Evolutionary conservation across 164 flowering plant species (phyloP), one percentile per base, ranked within the genome.

Genomic region (Malania oleifera): DNA sequence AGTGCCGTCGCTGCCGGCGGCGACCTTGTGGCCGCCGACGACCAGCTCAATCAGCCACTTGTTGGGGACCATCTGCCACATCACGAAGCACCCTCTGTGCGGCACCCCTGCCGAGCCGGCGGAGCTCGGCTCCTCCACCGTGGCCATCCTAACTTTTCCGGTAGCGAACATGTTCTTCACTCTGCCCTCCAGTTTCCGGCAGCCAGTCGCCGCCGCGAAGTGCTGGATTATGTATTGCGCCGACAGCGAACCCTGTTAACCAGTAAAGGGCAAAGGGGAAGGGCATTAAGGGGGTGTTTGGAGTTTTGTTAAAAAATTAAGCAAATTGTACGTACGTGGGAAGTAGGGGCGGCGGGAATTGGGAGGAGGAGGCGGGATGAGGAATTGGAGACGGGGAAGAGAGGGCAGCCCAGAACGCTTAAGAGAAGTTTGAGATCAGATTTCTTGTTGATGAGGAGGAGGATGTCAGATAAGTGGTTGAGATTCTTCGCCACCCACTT

Each of bases 11-110:
- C 96, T 79, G 6, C 93, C 96, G n/a, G 96, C 92, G 0, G 74
- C 71, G 1, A 89, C 80, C 66, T 82, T 89, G 57, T 78, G 81
- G 3, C 82, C 82, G 5, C 68, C 77, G 1, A 89, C 82, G 22
- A 77, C 91, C 12, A 89, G 81, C 80, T 89, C 96, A 37, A 89
- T 64, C 13, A 77, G 74, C 96, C 96, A 89, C 69, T 71, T 84
- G n/a, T 78, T 66, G 7, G 96, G 96, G 3, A 70, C 59, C 93
- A 84, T 86, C 52, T 89, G 83, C 96, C 96, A 89, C 76, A 86
- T 71, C 1, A 89, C 89, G 40, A 89, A 89, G 64, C 96, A 82
- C 1, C 96, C 96, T 53, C 73, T 77, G 61, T 81, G 71, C 1
- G 73, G 25, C 9, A 54, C 71, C 7, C 75, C 73, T 20, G 64